phyloP scores from a whole-genome alignment of 148 eudicot genomes.

The Polygonum maritimum region DNA sequence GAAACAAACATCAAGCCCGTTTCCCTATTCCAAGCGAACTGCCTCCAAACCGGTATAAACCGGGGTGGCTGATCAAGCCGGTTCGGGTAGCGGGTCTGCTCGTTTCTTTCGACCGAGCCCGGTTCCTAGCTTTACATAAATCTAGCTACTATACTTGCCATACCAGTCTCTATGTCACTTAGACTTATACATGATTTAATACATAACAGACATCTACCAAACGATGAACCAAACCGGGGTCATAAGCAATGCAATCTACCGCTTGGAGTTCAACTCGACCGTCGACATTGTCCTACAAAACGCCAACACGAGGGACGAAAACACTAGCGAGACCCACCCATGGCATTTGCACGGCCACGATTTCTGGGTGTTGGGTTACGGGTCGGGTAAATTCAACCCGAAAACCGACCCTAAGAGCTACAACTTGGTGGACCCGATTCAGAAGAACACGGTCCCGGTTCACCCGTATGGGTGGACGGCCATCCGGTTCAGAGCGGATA shows the following conservation, averaged over 20 bases:
- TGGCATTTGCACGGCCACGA: slow-evolving; percentile 97
- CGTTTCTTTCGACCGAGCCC: too few species aligned
- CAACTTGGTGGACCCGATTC: slow-evolving; percentile 42
- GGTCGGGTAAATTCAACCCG: slow-evolving; percentile 53
- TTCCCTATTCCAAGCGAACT: too few species aligned
- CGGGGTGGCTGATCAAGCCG: too few species aligned
- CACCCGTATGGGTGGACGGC: slow-evolving; percentile 67
- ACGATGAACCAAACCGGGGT: background rate
- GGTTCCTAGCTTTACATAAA: too few species aligned
- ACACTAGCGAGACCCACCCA: slow-evolving; percentile 82
- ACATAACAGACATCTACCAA: background rate
- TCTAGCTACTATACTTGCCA: too few species aligned
- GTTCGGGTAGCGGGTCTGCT: too few species aligned
- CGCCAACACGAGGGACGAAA: slow-evolving; percentile 43
- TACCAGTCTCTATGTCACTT: too few species aligned
- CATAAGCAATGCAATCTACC: slow-evolving; percentile 23
- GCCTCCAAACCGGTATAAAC: too few species aligned
- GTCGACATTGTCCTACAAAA: slow-evolving; percentile 71
- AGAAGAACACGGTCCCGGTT: slow-evolving; percentile 47
- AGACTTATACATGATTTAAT: too few species aligned
- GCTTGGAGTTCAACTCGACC: slow-evolving; percentile 42
- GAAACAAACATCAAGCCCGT: too few species aligned
- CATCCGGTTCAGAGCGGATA: slow-evolving; percentile 41
- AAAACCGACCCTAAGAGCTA: slow-evolving; percentile 27
- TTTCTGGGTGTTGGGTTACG: slow-evolving; percentile 88